Percentiles rank a stretch among this genome's conserved stretches.
Conservation (phyloP, 129 eudicot genomes). For the Pittosporum tobira region DNA sequence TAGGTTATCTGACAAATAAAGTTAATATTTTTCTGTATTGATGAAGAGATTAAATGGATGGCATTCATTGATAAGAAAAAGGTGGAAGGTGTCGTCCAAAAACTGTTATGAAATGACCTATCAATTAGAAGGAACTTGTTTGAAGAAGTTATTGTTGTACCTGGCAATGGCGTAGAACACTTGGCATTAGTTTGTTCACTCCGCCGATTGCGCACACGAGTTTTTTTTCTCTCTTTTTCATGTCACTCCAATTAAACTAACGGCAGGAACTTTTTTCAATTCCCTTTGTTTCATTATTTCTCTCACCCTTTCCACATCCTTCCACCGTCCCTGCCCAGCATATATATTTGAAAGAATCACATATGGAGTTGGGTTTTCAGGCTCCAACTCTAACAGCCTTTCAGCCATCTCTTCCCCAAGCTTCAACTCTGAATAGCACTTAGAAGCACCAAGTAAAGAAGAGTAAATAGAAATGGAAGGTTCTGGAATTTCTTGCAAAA, state of each 20-base stretch:
- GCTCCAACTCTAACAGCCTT: constrained; percentile 45
- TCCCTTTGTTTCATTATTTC: constrained; percentile 32
- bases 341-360: constrained; percentile 58
- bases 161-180: too few relatives aligned
- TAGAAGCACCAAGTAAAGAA: constrained; percentile 65
- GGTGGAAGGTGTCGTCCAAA: too few relatives aligned
- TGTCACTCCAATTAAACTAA: constrained; percentile 32
- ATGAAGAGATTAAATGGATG: too few relatives aligned
- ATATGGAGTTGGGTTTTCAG: constrained; percentile 43
- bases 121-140: too few relatives aligned
- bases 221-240: constrained; percentile 13
- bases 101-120: too few relatives aligned
- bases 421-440: constrained; percentile 39
- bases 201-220: constrained; percentile 17
- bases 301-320: constrained; percentile 57
- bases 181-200: background rate
- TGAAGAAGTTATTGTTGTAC: too few relatives aligned
- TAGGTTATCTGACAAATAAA: too few relatives aligned
- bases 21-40: too few relatives aligned
- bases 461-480: constrained; percentile 44
- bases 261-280: constrained; percentile 45
- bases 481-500: constrained; percentile 36
- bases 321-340: constrained; percentile 71
- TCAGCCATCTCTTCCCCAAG: constrained; percentile 56
- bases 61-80: too few relatives aligned